These are phyloP conservation scores for Colletotrichum sp. DNA, from an alignment of 2,329 filamentous ascomycete species.

Conservation along the genomic window DNA sequence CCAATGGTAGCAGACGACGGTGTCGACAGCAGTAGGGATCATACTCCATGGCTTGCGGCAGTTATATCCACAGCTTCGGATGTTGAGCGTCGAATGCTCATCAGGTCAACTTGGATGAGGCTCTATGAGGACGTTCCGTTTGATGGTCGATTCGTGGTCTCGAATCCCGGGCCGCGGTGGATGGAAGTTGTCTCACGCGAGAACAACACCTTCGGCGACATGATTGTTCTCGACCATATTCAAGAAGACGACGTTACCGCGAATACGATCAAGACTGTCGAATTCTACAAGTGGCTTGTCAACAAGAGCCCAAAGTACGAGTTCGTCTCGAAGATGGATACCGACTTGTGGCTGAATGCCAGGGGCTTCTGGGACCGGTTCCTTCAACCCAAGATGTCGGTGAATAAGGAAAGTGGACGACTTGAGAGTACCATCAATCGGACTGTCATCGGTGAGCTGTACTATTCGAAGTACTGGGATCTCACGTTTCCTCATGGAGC, in stretches of 20 bases:
- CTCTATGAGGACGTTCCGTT: slow-evolving; percentile 32
- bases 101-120: slow-evolving; percentile 35
- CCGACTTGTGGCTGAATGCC: slow-evolving; percentile 35
- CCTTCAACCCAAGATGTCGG: slow-evolving; percentile 25
- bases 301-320: slow-evolving; percentile 25
- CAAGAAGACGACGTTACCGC: slow-evolving; percentile 32
- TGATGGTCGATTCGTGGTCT: slow-evolving; percentile 32
- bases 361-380: slow-evolving; percentile 33
- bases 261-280: slow-evolving; percentile 37
- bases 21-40: neutral
- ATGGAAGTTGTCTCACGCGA: slow-evolving; percentile 28
- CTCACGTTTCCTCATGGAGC: slow-evolving; percentile 33
- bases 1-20: slow-evolving; percentile 19
- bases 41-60: slow-evolving; percentile 29
- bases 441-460: slow-evolving; percentile 33
- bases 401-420: slow-evolving; percentile 1
- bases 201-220: slow-evolving; percentile 35
- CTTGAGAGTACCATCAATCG: slow-evolving; percentile 20
- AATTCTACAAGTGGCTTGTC: slow-evolving; percentile 35
- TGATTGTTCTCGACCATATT: slow-evolving; percentile 36
- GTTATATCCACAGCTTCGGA: slow-evolving; percentile 32
- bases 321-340: slow-evolving; percentile 36
- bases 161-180: slow-evolving; percentile 31
- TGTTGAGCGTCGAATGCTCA: slow-evolving; percentile 30
- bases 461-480: slow-evolving; percentile 26